Percentiles rank a stretch among this genome's conserved stretches.
Conservation (phyloP, 2,329 filamentous ascomycete species). For the Metarhizium brunneum region DNA sequence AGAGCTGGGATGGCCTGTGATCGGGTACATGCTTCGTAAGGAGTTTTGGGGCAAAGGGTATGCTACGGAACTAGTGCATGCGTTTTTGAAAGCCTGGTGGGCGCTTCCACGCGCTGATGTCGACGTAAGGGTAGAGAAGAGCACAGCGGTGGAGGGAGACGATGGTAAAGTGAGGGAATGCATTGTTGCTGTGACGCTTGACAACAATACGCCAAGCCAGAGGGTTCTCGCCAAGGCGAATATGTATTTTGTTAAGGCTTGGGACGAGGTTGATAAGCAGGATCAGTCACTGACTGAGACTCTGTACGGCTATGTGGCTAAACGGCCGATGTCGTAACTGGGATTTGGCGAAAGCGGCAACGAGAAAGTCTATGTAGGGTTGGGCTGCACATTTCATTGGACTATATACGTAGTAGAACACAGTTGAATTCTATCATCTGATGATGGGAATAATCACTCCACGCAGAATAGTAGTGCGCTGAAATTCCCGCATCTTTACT, state of each 20-base stretch:
- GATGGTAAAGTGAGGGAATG: constrained; percentile 22
- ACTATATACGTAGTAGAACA: too few species aligned
- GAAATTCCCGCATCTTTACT: too few species aligned
- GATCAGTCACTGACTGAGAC: constrained; percentile 9
- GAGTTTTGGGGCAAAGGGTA: constrained; percentile 47
- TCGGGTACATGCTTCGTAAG: constrained; percentile 48
- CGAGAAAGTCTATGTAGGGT: too few species aligned
- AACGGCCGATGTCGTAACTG: background rate
- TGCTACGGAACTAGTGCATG: constrained; percentile 46
- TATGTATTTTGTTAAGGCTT: constrained; percentile 35
- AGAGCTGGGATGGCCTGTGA: constrained; percentile 43
- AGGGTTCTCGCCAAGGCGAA: constrained; percentile 41
- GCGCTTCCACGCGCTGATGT: constrained; percentile 35
- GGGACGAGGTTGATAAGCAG: constrained; percentile 19
- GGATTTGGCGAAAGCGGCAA: background rate
- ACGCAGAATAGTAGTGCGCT: too few species aligned
- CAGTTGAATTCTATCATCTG: too few species aligned
- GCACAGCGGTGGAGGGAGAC: constrained; percentile 23
- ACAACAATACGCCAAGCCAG: constrained; percentile 42
- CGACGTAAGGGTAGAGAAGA: constrained; percentile 32
- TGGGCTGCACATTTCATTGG: too few species aligned
- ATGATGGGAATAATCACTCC: too few species aligned
- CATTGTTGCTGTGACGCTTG: constrained; percentile 37
- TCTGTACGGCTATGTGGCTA: constrained; percentile 15
- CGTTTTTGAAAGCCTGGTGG: constrained; percentile 37